These are phyloP conservation scores for Solanum hybrid DNA, from an alignment of 305 asterid genomes.

Conservation along the genomic window DNA sequence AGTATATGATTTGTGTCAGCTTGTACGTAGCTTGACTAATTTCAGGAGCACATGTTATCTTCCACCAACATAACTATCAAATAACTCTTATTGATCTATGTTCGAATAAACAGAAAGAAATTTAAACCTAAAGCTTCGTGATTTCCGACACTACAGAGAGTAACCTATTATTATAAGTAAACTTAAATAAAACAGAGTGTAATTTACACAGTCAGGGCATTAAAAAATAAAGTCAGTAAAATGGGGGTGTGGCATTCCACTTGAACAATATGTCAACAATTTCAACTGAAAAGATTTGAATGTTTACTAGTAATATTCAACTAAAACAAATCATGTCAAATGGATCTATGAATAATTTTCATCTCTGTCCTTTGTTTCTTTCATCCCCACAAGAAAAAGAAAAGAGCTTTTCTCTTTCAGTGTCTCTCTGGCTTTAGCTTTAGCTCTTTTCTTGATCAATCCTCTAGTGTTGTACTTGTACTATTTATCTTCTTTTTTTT, in stretches of 20 bases:
- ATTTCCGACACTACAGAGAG: background rate
- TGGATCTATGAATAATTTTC: background rate
- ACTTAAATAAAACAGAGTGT: no score
- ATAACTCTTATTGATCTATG: background rate
- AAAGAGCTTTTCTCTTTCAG: background rate
- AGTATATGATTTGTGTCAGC: rapidly evolving
- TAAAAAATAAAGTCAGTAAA: background rate
- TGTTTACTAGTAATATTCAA: background rate
- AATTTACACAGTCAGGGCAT: background rate
- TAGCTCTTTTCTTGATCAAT: background rate
- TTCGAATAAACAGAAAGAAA: background rate
- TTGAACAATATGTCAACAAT: background rate
- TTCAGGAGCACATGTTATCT: rapidly evolving
- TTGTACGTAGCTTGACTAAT: rapidly evolving
- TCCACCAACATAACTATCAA: background rate
- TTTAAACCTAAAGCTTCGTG: background rate
- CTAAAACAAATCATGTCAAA: background rate
- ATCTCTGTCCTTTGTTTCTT: background rate
- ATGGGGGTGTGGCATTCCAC: background rate
- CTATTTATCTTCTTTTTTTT: background rate
- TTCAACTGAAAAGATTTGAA: background rate
- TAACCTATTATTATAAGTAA: background rate
- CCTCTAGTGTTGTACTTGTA: background rate
- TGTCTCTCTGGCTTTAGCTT: background rate
- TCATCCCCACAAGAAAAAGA: slow-evolving; percentile 14